Evolutionary conservation across 2,329 filamentous ascomycete genomes (phyloP).

Genomic region (Penicillium aurantiogriseum): DNA sequence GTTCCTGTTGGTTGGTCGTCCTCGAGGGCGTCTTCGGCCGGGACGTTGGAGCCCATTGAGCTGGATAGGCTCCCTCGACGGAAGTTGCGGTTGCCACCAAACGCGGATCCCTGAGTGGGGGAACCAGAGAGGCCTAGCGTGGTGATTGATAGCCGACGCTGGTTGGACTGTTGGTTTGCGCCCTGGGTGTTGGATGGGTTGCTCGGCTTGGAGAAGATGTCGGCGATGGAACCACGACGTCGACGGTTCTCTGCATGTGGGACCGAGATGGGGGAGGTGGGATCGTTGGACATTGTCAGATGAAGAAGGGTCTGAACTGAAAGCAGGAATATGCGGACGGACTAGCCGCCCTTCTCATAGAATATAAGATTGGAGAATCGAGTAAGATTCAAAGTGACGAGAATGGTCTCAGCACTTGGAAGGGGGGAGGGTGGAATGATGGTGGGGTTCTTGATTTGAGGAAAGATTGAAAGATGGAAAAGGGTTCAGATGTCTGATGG

Average conservation of each 20-base stretch:
- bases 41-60: constrained; percentile 44
- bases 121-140: constrained; percentile 73
- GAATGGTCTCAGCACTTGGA: neutral
- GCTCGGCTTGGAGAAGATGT: constrained; percentile 39
- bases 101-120: constrained; percentile 55
- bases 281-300: constrained; percentile 45
- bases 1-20: constrained; percentile 73
- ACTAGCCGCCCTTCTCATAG: constrained; percentile 28
- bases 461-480: neutral
- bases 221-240: constrained; percentile 50
- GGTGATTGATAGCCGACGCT: constrained; percentile 69
- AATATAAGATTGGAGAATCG: neutral
- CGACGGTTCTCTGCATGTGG: constrained; percentile 35
- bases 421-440: neutral
- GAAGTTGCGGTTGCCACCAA: constrained; percentile 52
- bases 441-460: neutral
- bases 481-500: too few species aligned
- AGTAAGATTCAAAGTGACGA: neutral
- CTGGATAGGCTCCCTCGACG: constrained; percentile 70
- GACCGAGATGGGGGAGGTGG: constrained; percentile 41
- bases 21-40: constrained; percentile 47
- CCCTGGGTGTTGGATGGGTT: constrained; percentile 36
- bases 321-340: constrained; percentile 20
- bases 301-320: constrained; percentile 2
- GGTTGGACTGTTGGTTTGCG: constrained; percentile 48